Percentiles rank a stretch among this genome's conserved stretches.
These are phyloP conservation scores for Tetrahymena borealis DNA, from an alignment of 73 alveolate genomes.

Conservation along the genomic window DNA sequence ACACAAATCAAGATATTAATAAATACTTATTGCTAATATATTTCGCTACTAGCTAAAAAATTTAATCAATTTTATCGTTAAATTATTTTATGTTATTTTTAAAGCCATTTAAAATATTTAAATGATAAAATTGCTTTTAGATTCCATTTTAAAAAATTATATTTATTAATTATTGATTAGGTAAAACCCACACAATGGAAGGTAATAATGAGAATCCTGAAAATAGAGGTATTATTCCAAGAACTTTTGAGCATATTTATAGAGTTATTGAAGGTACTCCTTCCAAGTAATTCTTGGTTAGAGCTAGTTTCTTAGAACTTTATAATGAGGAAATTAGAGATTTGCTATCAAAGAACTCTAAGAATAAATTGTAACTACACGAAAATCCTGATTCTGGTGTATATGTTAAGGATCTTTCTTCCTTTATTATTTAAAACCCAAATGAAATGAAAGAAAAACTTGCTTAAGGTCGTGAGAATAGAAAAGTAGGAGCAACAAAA, in stretches of 20 bases:
- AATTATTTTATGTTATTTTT: background rate
- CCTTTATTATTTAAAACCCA: constrained; percentile 78
- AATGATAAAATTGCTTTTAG: too few species aligned
- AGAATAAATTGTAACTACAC: constrained; percentile 78
- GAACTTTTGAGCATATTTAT: constrained; percentile 91
- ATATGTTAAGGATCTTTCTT: constrained; percentile 90
- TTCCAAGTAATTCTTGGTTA: constrained; percentile 80
- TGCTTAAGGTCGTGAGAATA: constrained; percentile 79
- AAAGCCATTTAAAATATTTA: background rate
- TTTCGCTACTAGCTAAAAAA: background rate
- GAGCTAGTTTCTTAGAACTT: constrained; percentile 91
- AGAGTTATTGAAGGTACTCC: constrained; percentile 82
- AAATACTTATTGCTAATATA: background rate
- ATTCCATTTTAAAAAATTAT: too few species aligned
- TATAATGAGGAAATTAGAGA: constrained; percentile 97
- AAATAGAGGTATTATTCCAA: constrained; percentile 93
- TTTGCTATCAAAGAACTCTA: constrained; percentile 80
- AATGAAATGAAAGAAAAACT: constrained; percentile 83
- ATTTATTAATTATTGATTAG: background rate
- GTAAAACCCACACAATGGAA: constrained; percentile 96
- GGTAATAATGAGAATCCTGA: constrained; percentile 83
- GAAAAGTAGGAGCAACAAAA: constrained; percentile 83
- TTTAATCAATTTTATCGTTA: background rate
- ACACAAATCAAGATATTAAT: background rate
- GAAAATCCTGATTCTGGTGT: constrained; percentile 97